Percentiles rank a stretch among this genome's conserved stretches.
Conservation (phyloP, 2,329 filamentous ascomycete species). For the Aspergillus ochraceoroseus region DNA sequence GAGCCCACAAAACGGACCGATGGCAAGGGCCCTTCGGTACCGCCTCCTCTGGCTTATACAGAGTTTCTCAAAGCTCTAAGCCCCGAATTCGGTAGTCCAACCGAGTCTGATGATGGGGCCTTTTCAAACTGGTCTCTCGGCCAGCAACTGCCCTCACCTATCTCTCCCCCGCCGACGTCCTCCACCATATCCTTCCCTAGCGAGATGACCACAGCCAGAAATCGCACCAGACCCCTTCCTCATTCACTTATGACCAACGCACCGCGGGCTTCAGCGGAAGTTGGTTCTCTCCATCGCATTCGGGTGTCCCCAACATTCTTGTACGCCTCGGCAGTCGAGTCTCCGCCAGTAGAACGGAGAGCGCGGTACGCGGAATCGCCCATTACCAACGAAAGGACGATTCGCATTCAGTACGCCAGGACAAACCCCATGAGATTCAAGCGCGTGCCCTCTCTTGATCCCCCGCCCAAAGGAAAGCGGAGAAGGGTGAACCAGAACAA, state of each 20-base stretch:
- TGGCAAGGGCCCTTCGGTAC: conserved; percentile 17
- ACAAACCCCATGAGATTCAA: conserved; percentile 19
- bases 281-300: conserved; percentile 8
- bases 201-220: background rate
- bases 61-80: conserved; percentile 20
- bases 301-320: conserved; percentile 11
- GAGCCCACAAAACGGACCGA: conserved; percentile 8
- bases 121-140: conserved; percentile 10
- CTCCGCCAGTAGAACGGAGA: conserved; percentile 12
- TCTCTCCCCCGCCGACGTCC: conserved; percentile 15
- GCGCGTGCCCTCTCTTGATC: conserved; percentile 16
- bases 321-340: conserved; percentile 9
- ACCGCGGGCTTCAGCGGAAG: conserved; percentile 9
- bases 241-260: conserved; percentile 5
- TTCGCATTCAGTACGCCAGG: conserved; percentile 18
- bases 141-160: conserved; percentile 15
- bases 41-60: conserved; percentile 19
- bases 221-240: conserved; percentile 10
- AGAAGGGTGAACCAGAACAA: conserved; percentile 12
- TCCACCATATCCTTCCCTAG: conserved; percentile 14
- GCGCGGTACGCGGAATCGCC: conserved; percentile 12
- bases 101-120: conserved; percentile 1
- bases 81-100: conserved; percentile 13
- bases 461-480: conserved; percentile 18
- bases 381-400: conserved; percentile 3